Evolutionary conservation across 2,329 filamentous ascomycete genomes (phyloP).

Genomic region (Calonectria pseudoturangicola): DNA sequence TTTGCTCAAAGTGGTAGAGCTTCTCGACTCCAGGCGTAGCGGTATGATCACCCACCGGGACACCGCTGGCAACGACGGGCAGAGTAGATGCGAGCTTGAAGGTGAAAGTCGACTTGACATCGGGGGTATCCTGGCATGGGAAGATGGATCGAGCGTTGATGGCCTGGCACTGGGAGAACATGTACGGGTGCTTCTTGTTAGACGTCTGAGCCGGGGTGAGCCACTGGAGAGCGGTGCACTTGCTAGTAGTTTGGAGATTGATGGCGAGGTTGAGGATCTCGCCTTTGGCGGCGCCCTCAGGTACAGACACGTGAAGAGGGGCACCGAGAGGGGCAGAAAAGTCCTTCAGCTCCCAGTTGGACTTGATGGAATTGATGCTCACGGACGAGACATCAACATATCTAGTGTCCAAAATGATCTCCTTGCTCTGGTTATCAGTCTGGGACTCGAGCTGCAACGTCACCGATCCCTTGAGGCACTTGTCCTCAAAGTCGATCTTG

Average conservation of each 20-base stretch:
- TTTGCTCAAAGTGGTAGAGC: slow-evolving; percentile 90
- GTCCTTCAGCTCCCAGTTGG: slow-evolving; percentile 81
- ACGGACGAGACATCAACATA: slow-evolving; percentile 84
- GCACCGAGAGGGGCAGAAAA: slow-evolving; percentile 84
- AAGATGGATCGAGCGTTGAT: slow-evolving; percentile 96
- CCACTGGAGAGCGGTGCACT: slow-evolving; percentile 97
- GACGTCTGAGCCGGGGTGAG: slow-evolving; percentile 94
- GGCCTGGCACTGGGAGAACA: slow-evolving; percentile 98
- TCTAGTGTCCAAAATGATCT: slow-evolving; percentile 93
- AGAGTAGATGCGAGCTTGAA: slow-evolving; percentile 92
- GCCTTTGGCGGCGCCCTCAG: slow-evolving; percentile 72
- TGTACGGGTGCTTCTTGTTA: slow-evolving; percentile 96
- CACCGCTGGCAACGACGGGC: slow-evolving; percentile 93
- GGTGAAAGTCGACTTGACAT: slow-evolving; percentile 95
- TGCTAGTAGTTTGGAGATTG: slow-evolving; percentile 85
- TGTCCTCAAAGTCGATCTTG: slow-evolving; percentile 87
- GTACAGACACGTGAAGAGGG: slow-evolving; percentile 79
- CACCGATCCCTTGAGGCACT: slow-evolving; percentile 85
- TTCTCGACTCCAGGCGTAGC: slow-evolving; percentile 70
- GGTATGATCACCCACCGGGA: slow-evolving; percentile 71
- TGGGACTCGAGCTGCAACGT: slow-evolving; percentile 85
- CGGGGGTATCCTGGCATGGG: slow-evolving; percentile 97
- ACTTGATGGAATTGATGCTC: slow-evolving; percentile 78
- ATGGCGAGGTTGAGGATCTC: slow-evolving; percentile 76
- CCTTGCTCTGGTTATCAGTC: slow-evolving; percentile 81